Percentiles rank a stretch among this genome's conserved stretches.
phyloP scores from a whole-genome alignment of 257 asterid genomes.

The Penstemon davidsonii region DNA sequence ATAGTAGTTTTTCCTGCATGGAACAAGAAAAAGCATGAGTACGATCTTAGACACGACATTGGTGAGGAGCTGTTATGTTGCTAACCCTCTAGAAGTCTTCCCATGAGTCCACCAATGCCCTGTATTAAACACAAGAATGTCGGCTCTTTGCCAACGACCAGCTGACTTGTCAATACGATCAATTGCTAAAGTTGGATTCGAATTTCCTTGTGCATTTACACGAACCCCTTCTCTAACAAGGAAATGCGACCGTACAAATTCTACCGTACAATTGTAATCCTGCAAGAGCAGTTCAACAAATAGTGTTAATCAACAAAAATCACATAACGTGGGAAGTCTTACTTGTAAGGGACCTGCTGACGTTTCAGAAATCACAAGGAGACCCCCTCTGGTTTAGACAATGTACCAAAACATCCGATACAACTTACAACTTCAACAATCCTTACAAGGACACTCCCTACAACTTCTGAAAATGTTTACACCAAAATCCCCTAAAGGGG shows the following conservation, averaged over 20 bases:
- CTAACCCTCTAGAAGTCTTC: slow-evolving; percentile 92
- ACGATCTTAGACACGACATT: slow-evolving; percentile 2
- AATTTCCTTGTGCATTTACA: slow-evolving; percentile 66
- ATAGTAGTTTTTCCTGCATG: slow-evolving; percentile 82
- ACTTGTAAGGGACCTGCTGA: too few species aligned
- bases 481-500: too few species aligned
- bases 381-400: too few species aligned
- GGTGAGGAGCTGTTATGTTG: not conserved
- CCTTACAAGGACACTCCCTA: too few species aligned
- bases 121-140: slow-evolving; percentile 88
- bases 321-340: not conserved
- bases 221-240: slow-evolving; percentile 92
- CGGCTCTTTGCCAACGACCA: slow-evolving; percentile 86
- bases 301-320: not conserved
- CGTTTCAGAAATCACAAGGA: too few species aligned
- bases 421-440: too few species aligned
- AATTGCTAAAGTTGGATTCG: slow-evolving; percentile 86
- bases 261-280: slow-evolving; percentile 87
- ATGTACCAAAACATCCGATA: too few species aligned
- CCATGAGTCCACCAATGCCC: slow-evolving; percentile 99
- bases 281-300: slow-evolving; percentile 36
- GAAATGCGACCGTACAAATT: slow-evolving; percentile 88
- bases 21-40: slow-evolving; percentile 14
- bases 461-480: too few species aligned
- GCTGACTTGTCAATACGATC: slow-evolving; percentile 84